Evolutionary conservation across 1,284 basidiomycete genomes (phyloP).

Genomic region (Tranzscheliella williamsii): DNA sequence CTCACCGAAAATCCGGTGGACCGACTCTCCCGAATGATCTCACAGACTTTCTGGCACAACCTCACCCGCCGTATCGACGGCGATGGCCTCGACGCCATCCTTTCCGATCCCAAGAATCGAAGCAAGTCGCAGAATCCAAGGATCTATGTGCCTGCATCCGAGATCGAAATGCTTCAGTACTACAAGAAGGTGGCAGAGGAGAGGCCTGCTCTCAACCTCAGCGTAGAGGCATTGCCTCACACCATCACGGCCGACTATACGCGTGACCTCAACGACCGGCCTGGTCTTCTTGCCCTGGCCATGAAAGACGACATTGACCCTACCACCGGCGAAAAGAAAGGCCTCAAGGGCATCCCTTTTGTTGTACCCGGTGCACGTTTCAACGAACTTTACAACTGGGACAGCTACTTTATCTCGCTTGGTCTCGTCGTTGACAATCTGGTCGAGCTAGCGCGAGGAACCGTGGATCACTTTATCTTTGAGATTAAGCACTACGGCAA

Average conservation of each 20-base stretch:
- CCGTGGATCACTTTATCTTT: constrained; percentile 98
- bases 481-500: constrained; percentile 98
- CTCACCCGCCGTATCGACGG: constrained; percentile 95
- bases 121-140: constrained; percentile 66
- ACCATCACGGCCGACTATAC: constrained; percentile 86
- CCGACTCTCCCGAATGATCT: constrained; percentile 95
- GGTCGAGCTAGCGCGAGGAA: constrained; percentile 88
- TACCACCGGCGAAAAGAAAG: constrained; percentile 63
- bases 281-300: constrained; percentile 89
- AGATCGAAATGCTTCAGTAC: constrained; percentile 91
- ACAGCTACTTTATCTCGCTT: constrained; percentile 84
- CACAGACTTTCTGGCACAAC: constrained; percentile 96
- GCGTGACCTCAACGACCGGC: constrained; percentile 88
- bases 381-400: constrained; percentile 76
- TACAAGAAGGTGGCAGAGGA: constrained; percentile 68
- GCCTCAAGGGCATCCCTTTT: constrained; percentile 87
- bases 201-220: constrained; percentile 75
- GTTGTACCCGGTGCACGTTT: constrained; percentile 96
- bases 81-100: constrained; percentile 93
- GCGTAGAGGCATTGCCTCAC: constrained; percentile 86
- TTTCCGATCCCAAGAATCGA: constrained; percentile 86
- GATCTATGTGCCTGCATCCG: constrained; percentile 90
- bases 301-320: constrained; percentile 81
- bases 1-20: constrained; percentile 96
- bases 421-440: constrained; percentile 93